A percentile compares a stretch with the other conserved stretches of the same genome.
Conservation (phyloP, 2,329 filamentous ascomycete genomes). For the Aureobasidium uvarum region DNA sequence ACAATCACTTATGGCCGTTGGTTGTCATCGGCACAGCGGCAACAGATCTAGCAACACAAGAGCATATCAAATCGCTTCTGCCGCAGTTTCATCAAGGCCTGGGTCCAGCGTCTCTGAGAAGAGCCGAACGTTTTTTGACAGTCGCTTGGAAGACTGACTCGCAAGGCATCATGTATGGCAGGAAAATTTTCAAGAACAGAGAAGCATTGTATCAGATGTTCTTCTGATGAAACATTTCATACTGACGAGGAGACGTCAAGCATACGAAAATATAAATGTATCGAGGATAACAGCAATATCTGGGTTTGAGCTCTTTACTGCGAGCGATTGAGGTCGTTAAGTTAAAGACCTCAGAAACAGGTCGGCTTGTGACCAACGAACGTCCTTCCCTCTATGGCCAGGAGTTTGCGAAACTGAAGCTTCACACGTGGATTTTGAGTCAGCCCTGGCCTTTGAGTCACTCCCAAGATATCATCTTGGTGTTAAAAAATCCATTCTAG, state of each 20-base stretch:
- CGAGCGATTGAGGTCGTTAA: too few relatives aligned
- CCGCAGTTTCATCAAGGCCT: neutral
- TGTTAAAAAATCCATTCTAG: too few relatives aligned
- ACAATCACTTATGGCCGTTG: constrained; percentile 14
- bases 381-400: too few relatives aligned
- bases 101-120: constrained; percentile 1
- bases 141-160: neutral
- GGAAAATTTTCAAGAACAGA: neutral
- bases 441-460: neutral
- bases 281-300: neutral
- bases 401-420: neutral
- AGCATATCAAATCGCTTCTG: neutral
- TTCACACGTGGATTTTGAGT: neutral
- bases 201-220: constrained; percentile 17
- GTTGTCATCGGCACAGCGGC: constrained; percentile 19
- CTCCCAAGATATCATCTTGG: too few relatives aligned
- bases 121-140: constrained; percentile 6
- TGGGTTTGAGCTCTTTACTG: too few relatives aligned
- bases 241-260: neutral
- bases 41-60: neutral
- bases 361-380: too few relatives aligned
- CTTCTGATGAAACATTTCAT: neutral
- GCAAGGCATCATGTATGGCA: neutral
- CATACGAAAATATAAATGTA: neutral
- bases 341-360: too few relatives aligned